A percentile compares a stretch with the other conserved stretches of the same genome.
phyloP scores from a whole-genome alignment of 768 basidiomycete genomes.

The Ramaria sp. region DNA sequence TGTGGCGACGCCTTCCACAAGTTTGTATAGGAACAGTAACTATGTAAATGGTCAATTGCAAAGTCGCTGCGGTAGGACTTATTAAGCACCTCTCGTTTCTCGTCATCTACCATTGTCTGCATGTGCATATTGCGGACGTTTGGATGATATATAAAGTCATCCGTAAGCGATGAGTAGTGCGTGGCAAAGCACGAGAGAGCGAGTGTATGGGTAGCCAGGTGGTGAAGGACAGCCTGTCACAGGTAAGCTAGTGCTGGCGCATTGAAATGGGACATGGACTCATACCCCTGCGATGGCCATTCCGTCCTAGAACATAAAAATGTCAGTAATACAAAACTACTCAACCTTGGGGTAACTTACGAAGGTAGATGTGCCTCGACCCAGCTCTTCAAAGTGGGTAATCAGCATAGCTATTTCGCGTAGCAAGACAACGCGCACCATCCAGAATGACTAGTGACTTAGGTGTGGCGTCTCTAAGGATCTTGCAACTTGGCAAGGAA shows the following conservation, averaged over 20 bases:
- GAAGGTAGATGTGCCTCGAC: constrained; percentile 91
- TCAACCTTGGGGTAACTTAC: constrained; percentile 30
- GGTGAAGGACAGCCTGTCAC: constrained; percentile 77
- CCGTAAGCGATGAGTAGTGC: constrained; percentile 91
- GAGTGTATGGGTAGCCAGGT: constrained; percentile 86
- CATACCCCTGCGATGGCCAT: constrained; percentile 91
- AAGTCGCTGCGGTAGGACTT: background rate
- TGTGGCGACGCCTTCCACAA: constrained; percentile 76
- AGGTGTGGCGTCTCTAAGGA: constrained; percentile 87
- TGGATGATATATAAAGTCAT: constrained; percentile 86
- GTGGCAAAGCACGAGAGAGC: constrained; percentile 95
- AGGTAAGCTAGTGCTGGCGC: background rate
- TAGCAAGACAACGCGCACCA: constrained; percentile 38
- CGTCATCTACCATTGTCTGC: constrained; percentile 88
- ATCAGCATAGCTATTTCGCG: background rate
- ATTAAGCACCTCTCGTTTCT: constrained; percentile 65
- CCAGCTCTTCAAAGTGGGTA: constrained; percentile 53
- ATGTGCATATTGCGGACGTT: constrained; percentile 95
- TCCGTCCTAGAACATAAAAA: constrained; percentile 56
- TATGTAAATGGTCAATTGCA: constrained; percentile 19
- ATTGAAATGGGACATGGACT: background rate
- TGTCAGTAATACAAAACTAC: constrained; percentile 5
- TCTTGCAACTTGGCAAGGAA: constrained; percentile 59
- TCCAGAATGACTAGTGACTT: constrained; percentile 91
- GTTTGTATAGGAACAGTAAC: constrained; percentile 93